These are phyloP conservation scores for Eleusine coracana DNA, from an alignment of 176 grass and related monocot genomes.

Conservation along the genomic window DNA sequence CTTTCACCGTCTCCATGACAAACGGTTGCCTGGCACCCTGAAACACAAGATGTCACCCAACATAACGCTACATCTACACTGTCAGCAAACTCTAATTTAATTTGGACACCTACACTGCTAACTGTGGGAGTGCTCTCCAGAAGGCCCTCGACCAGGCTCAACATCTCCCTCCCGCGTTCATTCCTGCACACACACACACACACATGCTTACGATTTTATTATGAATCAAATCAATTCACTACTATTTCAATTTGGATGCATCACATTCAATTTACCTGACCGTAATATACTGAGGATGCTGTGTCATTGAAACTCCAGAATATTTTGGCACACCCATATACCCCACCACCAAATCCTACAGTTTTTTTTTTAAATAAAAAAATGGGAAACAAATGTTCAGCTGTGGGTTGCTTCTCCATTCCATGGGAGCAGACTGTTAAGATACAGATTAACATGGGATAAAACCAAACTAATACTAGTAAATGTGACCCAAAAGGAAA, in stretches of 20 bases:
- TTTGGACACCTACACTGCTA: slow-evolving; percentile 54
- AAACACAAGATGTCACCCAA: neutral
- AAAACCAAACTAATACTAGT: neutral
- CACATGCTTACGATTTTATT: neutral
- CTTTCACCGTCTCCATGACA: slow-evolving; percentile 95
- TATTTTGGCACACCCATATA: slow-evolving; percentile 93
- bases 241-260: neutral
- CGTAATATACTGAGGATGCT: slow-evolving; percentile 97
- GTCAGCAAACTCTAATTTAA: neutral
- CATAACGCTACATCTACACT: neutral
- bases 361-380: neutral
- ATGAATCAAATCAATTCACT: neutral
- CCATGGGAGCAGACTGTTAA: neutral
- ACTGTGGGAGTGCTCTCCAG: slow-evolving; percentile 78
- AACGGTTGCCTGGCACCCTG: slow-evolving; percentile 81
- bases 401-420: neutral
- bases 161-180: slow-evolving; percentile 82
- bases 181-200: slow-evolving; percentile 48
- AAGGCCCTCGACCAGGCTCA: slow-evolving; percentile 73
- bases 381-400: neutral
- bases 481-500: neutral
- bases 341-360: slow-evolving; percentile 95
- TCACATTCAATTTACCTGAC: slow-evolving; percentile 59
- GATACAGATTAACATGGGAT: neutral
- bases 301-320: slow-evolving; percentile 78